A percentile compares a stretch with the other conserved stretches of the same genome.
Conservation (phyloP, 371 early-diverging fungal species). For the Rhizopus arrhizus region DNA sequence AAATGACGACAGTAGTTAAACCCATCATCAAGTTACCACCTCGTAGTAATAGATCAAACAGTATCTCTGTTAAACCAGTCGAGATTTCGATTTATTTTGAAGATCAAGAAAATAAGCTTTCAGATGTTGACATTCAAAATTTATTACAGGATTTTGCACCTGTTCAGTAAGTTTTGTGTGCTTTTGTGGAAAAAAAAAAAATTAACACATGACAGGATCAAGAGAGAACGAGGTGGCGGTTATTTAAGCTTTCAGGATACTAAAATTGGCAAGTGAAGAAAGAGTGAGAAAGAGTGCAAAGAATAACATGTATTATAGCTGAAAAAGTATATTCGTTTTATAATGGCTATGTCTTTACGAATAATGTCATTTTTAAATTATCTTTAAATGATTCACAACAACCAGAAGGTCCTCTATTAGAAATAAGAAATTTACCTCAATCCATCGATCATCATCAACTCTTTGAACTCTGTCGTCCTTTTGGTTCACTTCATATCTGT, state of each 20-base stretch:
- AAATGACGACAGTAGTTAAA: conserved; percentile 11
- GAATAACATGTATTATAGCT: conserved; percentile 15
- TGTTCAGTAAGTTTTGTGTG: conserved; percentile 18
- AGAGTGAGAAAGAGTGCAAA: too few relatives aligned
- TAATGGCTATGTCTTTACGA: conserved; percentile 35
- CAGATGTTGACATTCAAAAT: conserved; percentile 21
- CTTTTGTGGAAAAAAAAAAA: conserved; percentile 12
- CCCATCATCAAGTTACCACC: conserved; percentile 32
- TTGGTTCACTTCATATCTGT: conserved; percentile 41
- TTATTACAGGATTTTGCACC: conserved; percentile 21
- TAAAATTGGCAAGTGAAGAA: conserved; percentile 27
- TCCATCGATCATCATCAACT: conserved; percentile 32
- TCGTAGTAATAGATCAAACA: conserved; percentile 24
- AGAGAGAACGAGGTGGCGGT: conserved; percentile 36
- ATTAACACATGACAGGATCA: conserved; percentile 22
- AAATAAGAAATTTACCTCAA: conserved; percentile 31
- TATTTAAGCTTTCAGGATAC: conserved; percentile 36
- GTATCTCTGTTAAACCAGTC: conserved; percentile 6
- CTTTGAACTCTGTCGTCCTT: conserved; percentile 44
- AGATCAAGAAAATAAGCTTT: conserved; percentile 14
- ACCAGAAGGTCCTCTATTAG: conserved; percentile 31
- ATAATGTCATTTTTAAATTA: conserved; percentile 28
- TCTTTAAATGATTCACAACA: conserved; percentile 25
- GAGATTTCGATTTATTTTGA: conserved; percentile 15
- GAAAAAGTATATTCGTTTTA: conserved; percentile 44